Conservation (phyloP, 345 rosid species). For the Populus pruinosa region DNA sequence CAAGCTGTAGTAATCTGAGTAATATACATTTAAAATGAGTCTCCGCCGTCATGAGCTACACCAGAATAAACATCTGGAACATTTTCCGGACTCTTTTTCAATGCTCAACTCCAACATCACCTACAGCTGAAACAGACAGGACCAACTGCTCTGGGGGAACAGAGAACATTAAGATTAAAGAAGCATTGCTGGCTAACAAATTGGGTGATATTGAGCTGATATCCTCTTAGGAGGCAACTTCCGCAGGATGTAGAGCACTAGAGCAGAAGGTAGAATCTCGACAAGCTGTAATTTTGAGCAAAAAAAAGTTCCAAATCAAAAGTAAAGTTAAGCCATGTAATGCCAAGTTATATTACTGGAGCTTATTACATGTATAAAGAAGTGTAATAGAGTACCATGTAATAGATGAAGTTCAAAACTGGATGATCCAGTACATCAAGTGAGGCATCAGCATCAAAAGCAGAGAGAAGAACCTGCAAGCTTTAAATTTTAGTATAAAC, state of each 20-base stretch:
- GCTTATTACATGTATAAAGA: neutral
- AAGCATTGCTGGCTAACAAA: conserved; percentile 41
- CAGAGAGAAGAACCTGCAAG: conserved; percentile 75
- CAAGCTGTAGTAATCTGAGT: conserved; percentile 20
- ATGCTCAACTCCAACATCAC: conserved; percentile 7
- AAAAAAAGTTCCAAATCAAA: conserved; percentile 6
- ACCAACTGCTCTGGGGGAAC: neutral
- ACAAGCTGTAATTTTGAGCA: conserved; percentile 55
- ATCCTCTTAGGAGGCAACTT: conserved; percentile 93
- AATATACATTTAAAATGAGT: conserved; percentile 21
- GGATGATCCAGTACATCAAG: conserved; percentile 94
- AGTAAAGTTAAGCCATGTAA: neutral
- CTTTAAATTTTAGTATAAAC: conserved; percentile 3
- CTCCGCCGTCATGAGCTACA: conserved; percentile 25
- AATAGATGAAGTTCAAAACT: conserved; percentile 82
- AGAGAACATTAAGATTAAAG: neutral
- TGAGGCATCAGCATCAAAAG: conserved; percentile 66
- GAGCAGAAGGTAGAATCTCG: conserved; percentile 94
- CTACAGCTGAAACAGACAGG: conserved; percentile 15
- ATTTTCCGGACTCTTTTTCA: conserved; percentile 19
- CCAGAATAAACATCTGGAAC: conserved; percentile 22
- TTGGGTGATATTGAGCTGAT: conserved; percentile 90
- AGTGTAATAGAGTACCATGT: conserved; percentile 49
- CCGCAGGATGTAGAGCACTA: conserved; percentile 84
- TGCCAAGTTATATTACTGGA: neutral